phyloP scores from a whole-genome alignment of 352 stramenopile genomes.

The Elongisporangium anandrum region DNA sequence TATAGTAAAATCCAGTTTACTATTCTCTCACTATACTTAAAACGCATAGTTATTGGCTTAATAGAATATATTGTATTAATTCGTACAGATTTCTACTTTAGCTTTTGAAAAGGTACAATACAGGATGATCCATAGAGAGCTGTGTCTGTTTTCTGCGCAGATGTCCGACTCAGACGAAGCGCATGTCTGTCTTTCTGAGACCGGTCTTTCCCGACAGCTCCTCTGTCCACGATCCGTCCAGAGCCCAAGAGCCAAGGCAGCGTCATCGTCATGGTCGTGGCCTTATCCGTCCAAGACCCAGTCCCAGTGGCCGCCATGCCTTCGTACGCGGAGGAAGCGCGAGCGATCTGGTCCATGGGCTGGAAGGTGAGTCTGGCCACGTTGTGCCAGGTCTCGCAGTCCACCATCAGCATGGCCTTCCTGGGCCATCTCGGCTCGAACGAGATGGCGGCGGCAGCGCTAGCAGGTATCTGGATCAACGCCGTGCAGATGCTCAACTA shows the following conservation, averaged over 20 bases:
- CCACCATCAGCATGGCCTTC: conserved; percentile 77
- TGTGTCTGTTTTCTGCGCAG: neutral
- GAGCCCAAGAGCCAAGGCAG: neutral
- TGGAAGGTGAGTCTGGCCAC: conserved; percentile 83
- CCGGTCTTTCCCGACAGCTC: neutral
- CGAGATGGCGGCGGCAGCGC: conserved; percentile 62
- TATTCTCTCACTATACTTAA: no score
- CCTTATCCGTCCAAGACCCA: neutral
- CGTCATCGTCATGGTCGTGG: neutral
- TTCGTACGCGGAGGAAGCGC: conserved; percentile 46
- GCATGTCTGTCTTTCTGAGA: neutral
- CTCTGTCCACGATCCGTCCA: neutral
- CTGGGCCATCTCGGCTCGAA: conserved; percentile 70
- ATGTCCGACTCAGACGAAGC: neutral
- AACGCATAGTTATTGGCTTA: no score
- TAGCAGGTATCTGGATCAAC: conserved; percentile 78
- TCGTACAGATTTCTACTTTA: neutral
- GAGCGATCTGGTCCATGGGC: conserved; percentile 76
- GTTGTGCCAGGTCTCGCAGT: conserved; percentile 75
- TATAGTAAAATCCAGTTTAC: no score
- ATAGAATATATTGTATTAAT: neutral
- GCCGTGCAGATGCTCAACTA: conserved; percentile 46
- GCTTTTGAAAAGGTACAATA: neutral
- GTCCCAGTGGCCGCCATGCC: conserved; percentile 14
- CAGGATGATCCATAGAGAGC: neutral